phyloP scores from a whole-genome alignment of 306 rosid species.

The Ormosia semicastrata region DNA sequence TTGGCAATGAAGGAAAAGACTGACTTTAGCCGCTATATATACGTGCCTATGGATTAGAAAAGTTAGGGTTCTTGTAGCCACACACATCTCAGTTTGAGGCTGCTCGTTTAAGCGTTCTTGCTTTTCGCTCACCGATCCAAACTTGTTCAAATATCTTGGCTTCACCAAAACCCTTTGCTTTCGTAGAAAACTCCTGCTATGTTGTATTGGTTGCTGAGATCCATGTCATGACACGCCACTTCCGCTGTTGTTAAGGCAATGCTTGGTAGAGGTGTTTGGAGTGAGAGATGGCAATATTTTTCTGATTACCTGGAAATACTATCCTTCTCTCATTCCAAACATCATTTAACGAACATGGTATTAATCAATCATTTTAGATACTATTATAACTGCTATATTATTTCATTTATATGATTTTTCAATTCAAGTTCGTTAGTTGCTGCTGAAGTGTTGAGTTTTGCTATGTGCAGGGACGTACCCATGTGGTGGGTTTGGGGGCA shows the following conservation, averaged over 20 bases:
- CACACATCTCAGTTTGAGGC: background rate
- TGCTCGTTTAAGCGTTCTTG: no score
- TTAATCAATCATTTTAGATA: no score
- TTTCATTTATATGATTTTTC: no score
- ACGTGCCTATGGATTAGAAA: background rate
- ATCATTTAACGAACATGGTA: background rate
- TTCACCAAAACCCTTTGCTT: background rate
- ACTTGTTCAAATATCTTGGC: no score
- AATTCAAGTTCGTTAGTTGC: no score
- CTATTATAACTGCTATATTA: no score
- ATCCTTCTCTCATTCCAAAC: background rate
- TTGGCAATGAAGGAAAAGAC: background rate
- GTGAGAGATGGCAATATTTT: background rate
- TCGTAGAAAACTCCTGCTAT: no score
- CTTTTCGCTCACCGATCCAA: no score
- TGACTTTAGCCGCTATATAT: background rate
- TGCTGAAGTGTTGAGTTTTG: no score
- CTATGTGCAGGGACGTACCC: no score
- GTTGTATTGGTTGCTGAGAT: background rate
- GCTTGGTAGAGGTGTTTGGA: slow-evolving; percentile 3
- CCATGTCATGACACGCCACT: no score
- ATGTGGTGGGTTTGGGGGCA: no score
- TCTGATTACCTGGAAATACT: background rate
- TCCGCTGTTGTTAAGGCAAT: background rate
- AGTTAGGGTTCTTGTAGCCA: background rate